Conservation (phyloP, 2,329 filamentous ascomycete genomes). For the Didymella glomerata region DNA sequence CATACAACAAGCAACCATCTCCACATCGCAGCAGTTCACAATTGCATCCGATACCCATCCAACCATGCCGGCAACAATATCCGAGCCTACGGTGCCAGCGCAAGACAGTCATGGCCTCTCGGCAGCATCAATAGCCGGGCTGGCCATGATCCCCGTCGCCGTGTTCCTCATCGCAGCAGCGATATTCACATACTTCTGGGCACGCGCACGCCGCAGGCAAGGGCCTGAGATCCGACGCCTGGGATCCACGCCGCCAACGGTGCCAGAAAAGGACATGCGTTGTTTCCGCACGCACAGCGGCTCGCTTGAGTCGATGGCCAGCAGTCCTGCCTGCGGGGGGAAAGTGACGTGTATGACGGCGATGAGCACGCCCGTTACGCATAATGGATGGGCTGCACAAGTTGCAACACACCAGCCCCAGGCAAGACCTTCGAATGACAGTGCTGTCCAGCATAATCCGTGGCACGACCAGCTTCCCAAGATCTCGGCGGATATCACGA, state of each 20-base stretch:
- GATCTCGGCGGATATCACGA: constrained; percentile 10
- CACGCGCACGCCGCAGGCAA: constrained; percentile 22
- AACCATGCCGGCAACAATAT: constrained; percentile 4
- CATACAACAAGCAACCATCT: constrained; percentile 22
- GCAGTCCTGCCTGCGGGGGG: constrained; percentile 14
- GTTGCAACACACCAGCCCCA: not conserved
- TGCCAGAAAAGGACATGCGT: constrained; percentile 26
- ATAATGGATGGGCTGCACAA: constrained; percentile 5
- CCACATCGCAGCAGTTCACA: constrained; percentile 16
- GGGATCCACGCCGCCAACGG: constrained; percentile 2
- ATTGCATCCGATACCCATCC: constrained; percentile 4
- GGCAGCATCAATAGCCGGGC: constrained; percentile 29
- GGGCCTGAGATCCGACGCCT: constrained; percentile 5
- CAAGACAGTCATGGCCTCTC: constrained; percentile 16
- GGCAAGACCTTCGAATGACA: not conserved
- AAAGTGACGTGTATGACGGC: constrained; percentile 33
- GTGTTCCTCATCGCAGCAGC: constrained; percentile 25
- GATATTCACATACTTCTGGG: constrained; percentile 33
- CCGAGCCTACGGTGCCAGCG: constrained; percentile 4
- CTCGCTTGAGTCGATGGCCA: constrained; percentile 21
- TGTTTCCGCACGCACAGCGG: constrained; percentile 10
- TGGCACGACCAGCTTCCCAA: constrained; percentile 11
- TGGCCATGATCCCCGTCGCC: constrained; percentile 38
- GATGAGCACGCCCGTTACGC: constrained; percentile 25
- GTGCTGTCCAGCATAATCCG: constrained; percentile 10